Base-by-base conservation (phyloP, 2,329 filamentous ascomycete genomes). In the Epichloe amarillans region DNA sequence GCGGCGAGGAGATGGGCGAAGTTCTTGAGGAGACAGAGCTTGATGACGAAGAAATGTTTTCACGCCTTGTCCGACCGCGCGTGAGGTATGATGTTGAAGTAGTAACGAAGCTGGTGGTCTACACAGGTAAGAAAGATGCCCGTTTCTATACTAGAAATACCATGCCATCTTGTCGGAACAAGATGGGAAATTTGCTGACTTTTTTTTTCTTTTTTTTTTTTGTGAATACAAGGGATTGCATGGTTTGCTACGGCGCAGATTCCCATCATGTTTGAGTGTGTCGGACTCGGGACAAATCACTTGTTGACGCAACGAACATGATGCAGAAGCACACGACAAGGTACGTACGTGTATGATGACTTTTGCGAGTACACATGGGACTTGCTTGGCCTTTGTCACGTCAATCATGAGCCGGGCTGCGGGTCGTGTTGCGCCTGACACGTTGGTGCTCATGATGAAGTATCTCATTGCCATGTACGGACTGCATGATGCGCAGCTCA, bases 51-150 rank as follows among this genome's bases (percentile, higher is more conserved):
- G 86, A 94, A 63, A 83, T 97, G 65, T 96, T 97, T 66, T 84
- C 83, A 43, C 81, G 77, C 62, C 74, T 97, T 50, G 83, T 89
- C 55, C 88, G 85, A 68, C 89, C 93, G 46, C 81, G 93, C 57
- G 90, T 96, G 53, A 77, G 90, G 59, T 98, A 97, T 62, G 93
- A 98, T 68, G 91, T 97, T n/a, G 93, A 98, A 67, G 91, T 98
- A 39, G 86, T 98, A 38, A 97, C 93, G 5, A 97, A 96, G 69
- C 69, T 98, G 54, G 86, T 98, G 60, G 88, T 98, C 23, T 98
- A 98, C 70, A 79, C 85, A 53, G 93, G 91, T 88, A 70, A 67
- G 33, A 15, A 17, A 10, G 14, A 14, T 33, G 23, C 5, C 3
- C 8, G 8, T 10, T 30, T 30, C 4, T 4, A 30, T 30, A 1